Conservation (phyloP, 75 land plant genomes). For the Ceratopteris richardii region DNA sequence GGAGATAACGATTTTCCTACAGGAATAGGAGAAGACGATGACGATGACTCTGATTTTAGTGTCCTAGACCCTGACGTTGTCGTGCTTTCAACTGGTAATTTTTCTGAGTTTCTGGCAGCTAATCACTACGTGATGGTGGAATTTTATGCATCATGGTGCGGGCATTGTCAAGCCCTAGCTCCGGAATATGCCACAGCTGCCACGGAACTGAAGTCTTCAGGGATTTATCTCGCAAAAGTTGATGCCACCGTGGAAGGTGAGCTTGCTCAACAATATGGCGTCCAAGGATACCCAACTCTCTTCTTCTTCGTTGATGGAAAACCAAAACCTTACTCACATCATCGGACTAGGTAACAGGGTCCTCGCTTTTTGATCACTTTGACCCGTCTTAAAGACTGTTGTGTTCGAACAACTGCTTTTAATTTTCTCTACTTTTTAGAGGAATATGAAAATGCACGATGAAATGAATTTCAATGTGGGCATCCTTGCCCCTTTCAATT, state of each 20-base stretch:
- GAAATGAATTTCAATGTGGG: too few species aligned
- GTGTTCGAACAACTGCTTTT: too few species aligned
- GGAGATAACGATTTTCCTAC: too few species aligned
- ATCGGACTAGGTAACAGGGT: constrained; percentile 70
- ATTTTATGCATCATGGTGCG: constrained; percentile 98
- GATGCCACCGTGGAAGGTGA: constrained; percentile 77
- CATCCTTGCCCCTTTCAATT: too few species aligned
- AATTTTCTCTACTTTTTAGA: too few species aligned
- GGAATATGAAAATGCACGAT: too few species aligned
- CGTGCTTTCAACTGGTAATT: constrained; percentile 53
- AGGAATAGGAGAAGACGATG: too few species aligned
- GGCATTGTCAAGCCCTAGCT: constrained; percentile 77
- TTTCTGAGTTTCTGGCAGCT: constrained; percentile 39
- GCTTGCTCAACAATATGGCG: constrained; percentile 60
- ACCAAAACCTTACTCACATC: constrained; percentile 42
- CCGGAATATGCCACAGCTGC: constrained; percentile 97
- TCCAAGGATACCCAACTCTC: constrained; percentile 79
- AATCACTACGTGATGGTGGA: constrained; percentile 79
- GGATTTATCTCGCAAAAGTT: constrained; percentile 66
- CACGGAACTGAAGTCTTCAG: constrained; percentile 57
- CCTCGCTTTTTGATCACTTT: too few species aligned
- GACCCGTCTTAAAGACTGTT: too few species aligned
- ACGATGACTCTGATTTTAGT: too few species aligned
- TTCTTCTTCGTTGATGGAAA: constrained; percentile 73
- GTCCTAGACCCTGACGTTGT: too few species aligned